phyloP scores from a whole-genome alignment of 2,329 filamentous ascomycete genomes.

The Fusarium oligoseptatum region DNA sequence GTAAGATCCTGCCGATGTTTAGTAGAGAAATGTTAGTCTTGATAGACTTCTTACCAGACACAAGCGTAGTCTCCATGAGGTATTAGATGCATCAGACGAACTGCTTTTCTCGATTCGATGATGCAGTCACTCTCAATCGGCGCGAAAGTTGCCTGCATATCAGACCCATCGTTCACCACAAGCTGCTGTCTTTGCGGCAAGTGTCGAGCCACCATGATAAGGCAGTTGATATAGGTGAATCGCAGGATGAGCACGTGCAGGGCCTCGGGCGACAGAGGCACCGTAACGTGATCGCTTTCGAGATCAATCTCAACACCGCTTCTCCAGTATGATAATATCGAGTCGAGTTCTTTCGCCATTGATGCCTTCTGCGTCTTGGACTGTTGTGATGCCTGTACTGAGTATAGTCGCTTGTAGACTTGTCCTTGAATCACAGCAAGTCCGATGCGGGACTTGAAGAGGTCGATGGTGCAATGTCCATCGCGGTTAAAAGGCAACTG shows the following conservation, averaged over 20 bases:
- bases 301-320: slow-evolving; percentile 15
- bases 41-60: slow-evolving; percentile 23
- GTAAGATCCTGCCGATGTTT: slow-evolving; percentile 24
- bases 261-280: slow-evolving; percentile 34
- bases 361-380: slow-evolving; percentile 20
- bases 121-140: slow-evolving; percentile 32
- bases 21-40: not conserved
- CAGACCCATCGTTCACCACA: not conserved
- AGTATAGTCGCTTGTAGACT: slow-evolving; percentile 44
- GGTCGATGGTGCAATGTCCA: slow-evolving; percentile 14
- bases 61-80: slow-evolving; percentile 42
- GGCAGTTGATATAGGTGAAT: slow-evolving; percentile 45
- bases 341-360: slow-evolving; percentile 39
- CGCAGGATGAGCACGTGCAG: slow-evolving; percentile 45
- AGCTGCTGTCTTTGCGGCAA: slow-evolving; percentile 20
- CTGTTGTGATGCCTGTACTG: slow-evolving; percentile 39
- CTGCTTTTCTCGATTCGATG: slow-evolving; percentile 44
- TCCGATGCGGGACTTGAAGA: slow-evolving; percentile 42
- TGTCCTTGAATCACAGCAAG: slow-evolving; percentile 45
- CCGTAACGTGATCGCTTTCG: not conserved
- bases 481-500: not conserved
- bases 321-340: slow-evolving; percentile 44
- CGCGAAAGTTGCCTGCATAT: not conserved
- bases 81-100: slow-evolving; percentile 40
- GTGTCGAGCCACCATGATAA: slow-evolving; percentile 41